These are phyloP conservation scores for Magnaporthiopsis poae DNA, from an alignment of 2,329 filamentous ascomycete genomes.

Conservation along the genomic window DNA sequence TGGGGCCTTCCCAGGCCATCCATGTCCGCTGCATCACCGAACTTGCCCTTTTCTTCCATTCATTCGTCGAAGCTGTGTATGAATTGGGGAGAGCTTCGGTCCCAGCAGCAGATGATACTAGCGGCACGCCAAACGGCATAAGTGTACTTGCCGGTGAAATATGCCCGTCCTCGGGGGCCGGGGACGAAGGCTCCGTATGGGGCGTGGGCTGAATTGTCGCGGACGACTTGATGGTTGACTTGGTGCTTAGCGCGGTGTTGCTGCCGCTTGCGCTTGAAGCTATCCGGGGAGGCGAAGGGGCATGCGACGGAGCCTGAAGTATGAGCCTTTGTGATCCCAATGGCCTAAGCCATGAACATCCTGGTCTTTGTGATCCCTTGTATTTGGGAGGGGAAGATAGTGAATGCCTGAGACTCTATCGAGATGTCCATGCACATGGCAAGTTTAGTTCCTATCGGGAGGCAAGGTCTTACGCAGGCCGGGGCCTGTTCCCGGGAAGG, in stretches of 20 bases:
- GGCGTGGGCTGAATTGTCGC: not conserved
- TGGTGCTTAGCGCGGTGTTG: not conserved
- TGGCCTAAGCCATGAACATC: not conserved
- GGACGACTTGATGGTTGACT: not conserved
- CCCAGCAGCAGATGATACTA: not conserved
- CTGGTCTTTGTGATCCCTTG: too few species aligned
- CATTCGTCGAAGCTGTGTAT: not conserved
- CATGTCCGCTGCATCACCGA: not conserved
- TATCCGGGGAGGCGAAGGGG: not conserved
- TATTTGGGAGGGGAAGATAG: too few species aligned
- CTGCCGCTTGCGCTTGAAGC: not conserved
- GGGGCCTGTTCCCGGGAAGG: not conserved
- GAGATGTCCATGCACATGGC: too few species aligned
- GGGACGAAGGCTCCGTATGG: not conserved
- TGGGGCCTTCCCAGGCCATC: not conserved
- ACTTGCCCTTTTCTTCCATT: not conserved
- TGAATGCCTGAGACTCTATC: too few species aligned
- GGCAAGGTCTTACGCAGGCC: not conserved
- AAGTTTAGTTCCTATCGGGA: too few species aligned
- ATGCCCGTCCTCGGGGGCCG: not conserved
- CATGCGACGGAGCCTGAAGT: too few species aligned
- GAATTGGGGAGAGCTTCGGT: not conserved
- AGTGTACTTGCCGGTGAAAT: not conserved
- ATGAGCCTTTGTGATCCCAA: not conserved
- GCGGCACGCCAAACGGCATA: too few species aligned